phyloP scores from a whole-genome alignment of 116 monocot genomes.

The Zostera marina region DNA sequence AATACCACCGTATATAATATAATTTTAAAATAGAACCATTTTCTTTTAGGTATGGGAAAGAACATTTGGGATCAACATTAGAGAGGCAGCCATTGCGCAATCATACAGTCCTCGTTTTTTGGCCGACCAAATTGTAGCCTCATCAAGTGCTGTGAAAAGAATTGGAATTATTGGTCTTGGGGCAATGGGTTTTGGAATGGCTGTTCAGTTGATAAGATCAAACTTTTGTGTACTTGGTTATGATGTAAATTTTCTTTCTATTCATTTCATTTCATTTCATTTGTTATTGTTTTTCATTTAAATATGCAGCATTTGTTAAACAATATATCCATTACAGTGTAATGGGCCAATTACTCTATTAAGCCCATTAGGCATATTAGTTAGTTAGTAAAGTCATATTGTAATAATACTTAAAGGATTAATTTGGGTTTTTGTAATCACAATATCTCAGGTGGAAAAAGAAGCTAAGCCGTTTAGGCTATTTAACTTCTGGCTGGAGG shows the following conservation, averaged over 20 bases:
- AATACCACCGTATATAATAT: too few species aligned
- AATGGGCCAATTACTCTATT: too few species aligned
- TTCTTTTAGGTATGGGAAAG: conserved; percentile 52
- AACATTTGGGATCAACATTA: conserved; percentile 53
- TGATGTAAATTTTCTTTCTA: conserved; percentile 40
- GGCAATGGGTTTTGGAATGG: conserved; percentile 99
- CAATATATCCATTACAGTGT: too few species aligned
- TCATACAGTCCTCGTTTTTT: conserved; percentile 40
- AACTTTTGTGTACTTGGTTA: conserved; percentile 55
- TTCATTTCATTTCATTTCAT: not conserved
- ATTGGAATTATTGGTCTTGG: conserved; percentile 98
- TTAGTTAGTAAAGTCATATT: too few species aligned
- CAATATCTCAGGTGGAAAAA: too few species aligned
- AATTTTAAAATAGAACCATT: not conserved
- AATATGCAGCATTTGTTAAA: not conserved
- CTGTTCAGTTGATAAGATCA: conserved; percentile 62
- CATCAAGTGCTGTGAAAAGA: conserved; percentile 36
- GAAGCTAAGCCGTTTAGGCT: too few species aligned
- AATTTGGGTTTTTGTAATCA: too few species aligned
- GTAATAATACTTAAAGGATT: too few species aligned
- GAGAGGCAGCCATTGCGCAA: conserved; percentile 31
- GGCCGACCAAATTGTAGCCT: conserved; percentile 27
- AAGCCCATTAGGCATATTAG: too few species aligned
- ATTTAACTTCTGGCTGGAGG: too few species aligned
- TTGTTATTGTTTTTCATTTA: not conserved